A percentile compares a stretch with the other conserved stretches of the same genome.
Evolutionary conservation across 2,329 filamentous ascomycete genomes (phyloP).

Genomic region (Incumbomyces delicatus): DNA sequence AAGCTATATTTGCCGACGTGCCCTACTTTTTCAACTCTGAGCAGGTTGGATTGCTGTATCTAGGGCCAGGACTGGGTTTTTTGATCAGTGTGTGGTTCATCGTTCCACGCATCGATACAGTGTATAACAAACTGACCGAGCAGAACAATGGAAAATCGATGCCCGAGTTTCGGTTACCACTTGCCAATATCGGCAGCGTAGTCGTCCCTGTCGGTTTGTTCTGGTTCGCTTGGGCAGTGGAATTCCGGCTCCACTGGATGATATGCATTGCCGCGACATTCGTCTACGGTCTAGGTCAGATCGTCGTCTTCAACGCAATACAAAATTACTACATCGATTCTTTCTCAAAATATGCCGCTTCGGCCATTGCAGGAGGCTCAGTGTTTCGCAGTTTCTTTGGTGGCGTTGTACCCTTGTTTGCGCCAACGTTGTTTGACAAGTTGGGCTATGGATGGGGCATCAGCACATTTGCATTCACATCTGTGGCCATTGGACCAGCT

Average conservation of each 20-base stretch:
- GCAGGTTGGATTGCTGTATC: slow-evolving; percentile 49
- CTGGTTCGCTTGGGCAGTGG: slow-evolving; percentile 39
- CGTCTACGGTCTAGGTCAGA: slow-evolving; percentile 44
- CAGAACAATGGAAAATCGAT: slow-evolving; percentile 17
- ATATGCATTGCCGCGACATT: slow-evolving; percentile 33
- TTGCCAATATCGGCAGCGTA: slow-evolving; percentile 36
- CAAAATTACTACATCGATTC: slow-evolving; percentile 37
- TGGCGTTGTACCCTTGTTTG: slow-evolving; percentile 42
- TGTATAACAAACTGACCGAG: slow-evolving; percentile 26
- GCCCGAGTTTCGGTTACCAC: slow-evolving; percentile 47
- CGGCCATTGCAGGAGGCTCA: slow-evolving; percentile 38
- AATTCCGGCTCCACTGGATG: slow-evolving; percentile 34
- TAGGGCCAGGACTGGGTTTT: slow-evolving; percentile 50
- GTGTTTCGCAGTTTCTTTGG: slow-evolving; percentile 38
- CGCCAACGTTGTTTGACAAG: slow-evolving; percentile 29
- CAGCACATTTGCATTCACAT: slow-evolving; percentile 39
- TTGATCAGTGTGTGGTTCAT: slow-evolving; percentile 40
- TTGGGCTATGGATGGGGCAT: slow-evolving; percentile 33
- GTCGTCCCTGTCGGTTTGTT: slow-evolving; percentile 38
- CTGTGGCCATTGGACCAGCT: slow-evolving; percentile 38
- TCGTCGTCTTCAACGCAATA: slow-evolving; percentile 43
- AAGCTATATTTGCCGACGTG: slow-evolving; percentile 11
- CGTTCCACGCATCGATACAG: slow-evolving; percentile 34
- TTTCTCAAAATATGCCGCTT: slow-evolving; percentile 39
- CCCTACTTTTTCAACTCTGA: slow-evolving; percentile 45